Percentiles rank a stretch among this genome's conserved stretches.
Conservation (phyloP, 1,139 yeast species). For the Pichia norvegensis region DNA sequence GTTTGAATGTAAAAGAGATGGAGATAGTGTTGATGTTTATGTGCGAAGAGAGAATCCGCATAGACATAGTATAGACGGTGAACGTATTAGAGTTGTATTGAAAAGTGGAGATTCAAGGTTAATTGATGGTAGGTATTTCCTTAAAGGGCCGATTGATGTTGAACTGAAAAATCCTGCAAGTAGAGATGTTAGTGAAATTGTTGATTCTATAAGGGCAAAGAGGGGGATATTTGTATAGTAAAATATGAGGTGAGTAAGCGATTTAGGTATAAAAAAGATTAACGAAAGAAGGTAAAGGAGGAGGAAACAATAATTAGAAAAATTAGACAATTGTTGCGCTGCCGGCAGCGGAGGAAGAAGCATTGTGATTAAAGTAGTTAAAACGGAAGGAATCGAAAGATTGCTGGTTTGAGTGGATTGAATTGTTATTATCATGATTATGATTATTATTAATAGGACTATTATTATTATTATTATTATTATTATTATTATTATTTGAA, state of each 20-base stretch:
- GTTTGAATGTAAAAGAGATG: not conserved
- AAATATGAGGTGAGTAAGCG: not conserved
- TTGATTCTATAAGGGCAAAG: not conserved
- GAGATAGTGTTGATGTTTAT: not conserved
- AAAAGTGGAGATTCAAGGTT: not conserved
- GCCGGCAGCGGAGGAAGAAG: not conserved
- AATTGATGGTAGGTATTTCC: slow-evolving; percentile 1
- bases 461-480: no score
- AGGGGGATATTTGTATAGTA: not conserved
- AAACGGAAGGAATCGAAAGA: not conserved
- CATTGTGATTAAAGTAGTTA: no score
- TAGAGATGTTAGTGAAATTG: not conserved
- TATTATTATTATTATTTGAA: not conserved
- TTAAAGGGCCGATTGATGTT: not conserved
- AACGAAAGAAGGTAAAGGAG: not conserved
- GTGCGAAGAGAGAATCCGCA: slow-evolving; percentile 2
- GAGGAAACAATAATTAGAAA: not conserved
- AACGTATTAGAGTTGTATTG: not conserved
- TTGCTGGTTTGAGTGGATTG: no score
- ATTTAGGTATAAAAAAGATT: no score
- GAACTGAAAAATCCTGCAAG: not conserved
- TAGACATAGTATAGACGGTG: not conserved
- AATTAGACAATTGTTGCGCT: not conserved
- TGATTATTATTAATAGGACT: no score
- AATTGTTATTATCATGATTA: no score